Conservation (phyloP, 2,329 filamentous ascomycete species). For the Aspergillus amoenus region DNA sequence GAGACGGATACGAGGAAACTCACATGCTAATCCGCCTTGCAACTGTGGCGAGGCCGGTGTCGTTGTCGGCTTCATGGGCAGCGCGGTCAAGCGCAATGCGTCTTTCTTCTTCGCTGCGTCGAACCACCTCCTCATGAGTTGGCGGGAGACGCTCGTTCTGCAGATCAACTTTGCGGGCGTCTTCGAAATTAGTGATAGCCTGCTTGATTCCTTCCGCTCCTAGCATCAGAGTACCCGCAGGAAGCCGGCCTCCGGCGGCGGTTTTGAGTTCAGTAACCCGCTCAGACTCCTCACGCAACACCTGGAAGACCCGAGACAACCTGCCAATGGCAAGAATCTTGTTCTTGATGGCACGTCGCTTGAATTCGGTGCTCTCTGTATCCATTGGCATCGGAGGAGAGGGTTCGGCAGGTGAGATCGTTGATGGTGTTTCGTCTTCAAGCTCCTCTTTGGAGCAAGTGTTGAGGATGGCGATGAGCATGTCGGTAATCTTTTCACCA, state of each 20-base stretch:
- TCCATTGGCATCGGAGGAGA: conserved; percentile 74
- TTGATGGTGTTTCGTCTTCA: conserved; percentile 78
- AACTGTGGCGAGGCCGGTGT: conserved; percentile 79
- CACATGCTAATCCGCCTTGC: conserved; percentile 95
- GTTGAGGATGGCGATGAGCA: conserved; percentile 97
- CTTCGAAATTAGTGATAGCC: conserved; percentile 94
- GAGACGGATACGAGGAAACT: conserved; percentile 45
- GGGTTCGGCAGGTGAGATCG: conserved; percentile 67
- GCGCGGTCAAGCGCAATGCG: conserved; percentile 83
- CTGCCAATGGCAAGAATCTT: conserved; percentile 98
- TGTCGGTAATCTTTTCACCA: conserved; percentile 98
- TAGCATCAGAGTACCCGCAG: conserved; percentile 94
- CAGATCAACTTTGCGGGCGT: conserved; percentile 92
- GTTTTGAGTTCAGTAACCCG: conserved; percentile 97
- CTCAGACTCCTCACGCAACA: conserved; percentile 95
- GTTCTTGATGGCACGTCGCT: conserved; percentile 97
- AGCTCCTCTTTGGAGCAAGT: conserved; percentile 99
- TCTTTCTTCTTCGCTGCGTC: conserved; percentile 77
- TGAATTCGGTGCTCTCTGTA: conserved; percentile 86
- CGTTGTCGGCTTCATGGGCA: conserved; percentile 84
- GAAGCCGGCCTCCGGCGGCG: conserved; percentile 85
- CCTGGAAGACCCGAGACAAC: conserved; percentile 96
- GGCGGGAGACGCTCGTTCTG: conserved; percentile 95
- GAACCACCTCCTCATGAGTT: conserved; percentile 84
- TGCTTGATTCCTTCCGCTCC: conserved; percentile 98